These are phyloP conservation scores for Fusarium nurragi DNA, from an alignment of 2,329 filamentous ascomycete species.

Conservation along the genomic window DNA sequence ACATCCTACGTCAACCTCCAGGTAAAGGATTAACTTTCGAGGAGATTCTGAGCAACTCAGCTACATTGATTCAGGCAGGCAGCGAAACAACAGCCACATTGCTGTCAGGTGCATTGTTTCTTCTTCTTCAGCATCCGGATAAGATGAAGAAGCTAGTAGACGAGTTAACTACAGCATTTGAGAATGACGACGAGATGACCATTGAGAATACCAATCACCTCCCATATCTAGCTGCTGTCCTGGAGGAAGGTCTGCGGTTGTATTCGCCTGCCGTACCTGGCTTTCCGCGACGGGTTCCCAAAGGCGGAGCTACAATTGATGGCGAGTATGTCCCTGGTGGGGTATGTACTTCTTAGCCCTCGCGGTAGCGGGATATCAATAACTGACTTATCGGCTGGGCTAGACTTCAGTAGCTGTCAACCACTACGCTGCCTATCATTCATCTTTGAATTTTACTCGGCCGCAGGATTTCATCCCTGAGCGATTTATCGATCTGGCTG, in stretches of 20 bases:
- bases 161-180: conserved; percentile 3
- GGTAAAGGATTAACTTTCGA: conserved; percentile 18
- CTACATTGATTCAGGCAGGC: conserved; percentile 18
- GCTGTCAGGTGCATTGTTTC: conserved; percentile 16
- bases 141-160: conserved; percentile 7
- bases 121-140: conserved; percentile 5
- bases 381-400: background rate
- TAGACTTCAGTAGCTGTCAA: conserved; percentile 22
- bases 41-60: conserved; percentile 22
- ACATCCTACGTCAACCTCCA: conserved; percentile 9
- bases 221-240: conserved; percentile 5
- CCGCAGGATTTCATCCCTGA: conserved; percentile 19
- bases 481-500: conserved; percentile 5
- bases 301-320: conserved; percentile 9
- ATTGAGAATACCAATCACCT: conserved; percentile 21
- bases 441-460: conserved; percentile 9
- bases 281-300: conserved; percentile 15
- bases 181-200: conserved; percentile 4
- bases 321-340: conserved; percentile 20
- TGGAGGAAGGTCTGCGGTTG: conserved; percentile 21
- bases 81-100: conserved; percentile 26
- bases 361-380: background rate
- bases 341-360: background rate
- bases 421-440: conserved; percentile 23
- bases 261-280: conserved; percentile 22